These are phyloP conservation scores for Clathrus columnatus DNA, from an alignment of 768 basidiomycete genomes.

Conservation along the genomic window DNA sequence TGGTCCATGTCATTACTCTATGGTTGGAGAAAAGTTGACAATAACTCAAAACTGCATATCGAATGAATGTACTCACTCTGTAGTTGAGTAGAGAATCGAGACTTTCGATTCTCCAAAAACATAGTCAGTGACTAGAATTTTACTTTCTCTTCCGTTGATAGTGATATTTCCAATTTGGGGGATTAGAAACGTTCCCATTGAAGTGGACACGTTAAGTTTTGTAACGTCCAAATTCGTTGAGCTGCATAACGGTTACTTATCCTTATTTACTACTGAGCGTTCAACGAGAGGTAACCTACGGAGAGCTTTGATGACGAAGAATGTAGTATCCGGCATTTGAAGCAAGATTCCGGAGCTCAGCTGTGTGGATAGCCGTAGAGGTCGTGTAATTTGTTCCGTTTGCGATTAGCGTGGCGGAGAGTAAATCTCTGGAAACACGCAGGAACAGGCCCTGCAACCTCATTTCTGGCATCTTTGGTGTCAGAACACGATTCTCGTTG, in stretches of 20 bases:
- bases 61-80: conserved; percentile 28
- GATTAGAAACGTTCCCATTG: conserved; percentile 29
- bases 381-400: conserved; percentile 45
- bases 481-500: conserved; percentile 42
- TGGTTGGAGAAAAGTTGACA: not conserved
- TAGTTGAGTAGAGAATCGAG: conserved; percentile 37
- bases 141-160: conserved; percentile 40
- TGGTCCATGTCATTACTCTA: conserved; percentile 49
- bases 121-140: conserved; percentile 42
- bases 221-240: conserved; percentile 38
- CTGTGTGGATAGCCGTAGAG: conserved; percentile 33
- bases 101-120: conserved; percentile 30
- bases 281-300: conserved; percentile 15
- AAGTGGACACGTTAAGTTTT: conserved; percentile 35
- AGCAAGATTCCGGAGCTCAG: conserved; percentile 37
- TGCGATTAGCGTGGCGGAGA: conserved; percentile 34
- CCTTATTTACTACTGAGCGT: not conserved
- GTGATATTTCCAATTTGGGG: conserved; percentile 32
- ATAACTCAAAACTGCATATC: not conserved
- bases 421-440: conserved; percentile 40
- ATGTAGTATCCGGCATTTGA: conserved; percentile 42
- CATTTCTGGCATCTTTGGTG: conserved; percentile 45
- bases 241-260: conserved; percentile 17
- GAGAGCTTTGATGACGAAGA: conserved; percentile 36
- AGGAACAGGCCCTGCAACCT: conserved; percentile 46